Evolutionary conservation across 73 alveolate genomes (phyloP).

Genomic region (Symbiodinium pilosum): DNA sequence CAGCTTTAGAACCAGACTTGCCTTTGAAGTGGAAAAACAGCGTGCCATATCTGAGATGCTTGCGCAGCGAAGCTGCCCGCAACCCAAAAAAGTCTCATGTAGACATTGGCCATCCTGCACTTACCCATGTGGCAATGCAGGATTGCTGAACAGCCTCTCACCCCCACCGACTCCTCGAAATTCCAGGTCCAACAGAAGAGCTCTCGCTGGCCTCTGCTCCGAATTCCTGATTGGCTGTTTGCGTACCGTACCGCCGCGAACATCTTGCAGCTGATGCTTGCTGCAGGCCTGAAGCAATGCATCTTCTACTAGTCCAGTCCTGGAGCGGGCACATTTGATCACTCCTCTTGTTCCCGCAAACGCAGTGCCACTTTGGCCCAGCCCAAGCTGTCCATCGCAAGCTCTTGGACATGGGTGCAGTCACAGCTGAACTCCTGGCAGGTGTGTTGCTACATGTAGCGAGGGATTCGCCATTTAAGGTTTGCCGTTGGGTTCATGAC

Average conservation of each 20-base stretch:
- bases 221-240: too few relatives aligned
- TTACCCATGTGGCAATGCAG: not conserved
- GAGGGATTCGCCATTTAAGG: too few relatives aligned
- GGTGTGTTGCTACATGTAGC: too few relatives aligned
- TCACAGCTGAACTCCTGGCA: not conserved
- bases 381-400: not conserved
- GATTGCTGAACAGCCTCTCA: not conserved
- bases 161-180: not conserved
- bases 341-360: too few relatives aligned
- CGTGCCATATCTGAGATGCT: not conserved
- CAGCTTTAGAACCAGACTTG: too few relatives aligned
- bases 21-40: too few relatives aligned
- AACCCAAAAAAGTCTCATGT: slow-evolving; percentile 26
- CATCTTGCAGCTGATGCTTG: not conserved
- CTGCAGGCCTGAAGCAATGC: slow-evolving; percentile 24
- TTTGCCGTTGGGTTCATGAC: too few relatives aligned
- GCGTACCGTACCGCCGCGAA: too few relatives aligned
- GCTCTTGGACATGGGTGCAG: not conserved
- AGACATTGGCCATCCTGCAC: slow-evolving; percentile 7
- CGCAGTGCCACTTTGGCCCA: too few relatives aligned
- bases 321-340: not conserved
- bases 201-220: not conserved
- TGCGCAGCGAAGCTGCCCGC: slow-evolving; percentile 38
- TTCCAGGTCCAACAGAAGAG: slow-evolving; percentile 63
- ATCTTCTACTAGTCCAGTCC: slow-evolving; percentile 37